Base-by-base conservation (phyloP, 1,139 yeast species). In the Sugiyamaella neomexicana region DNA sequence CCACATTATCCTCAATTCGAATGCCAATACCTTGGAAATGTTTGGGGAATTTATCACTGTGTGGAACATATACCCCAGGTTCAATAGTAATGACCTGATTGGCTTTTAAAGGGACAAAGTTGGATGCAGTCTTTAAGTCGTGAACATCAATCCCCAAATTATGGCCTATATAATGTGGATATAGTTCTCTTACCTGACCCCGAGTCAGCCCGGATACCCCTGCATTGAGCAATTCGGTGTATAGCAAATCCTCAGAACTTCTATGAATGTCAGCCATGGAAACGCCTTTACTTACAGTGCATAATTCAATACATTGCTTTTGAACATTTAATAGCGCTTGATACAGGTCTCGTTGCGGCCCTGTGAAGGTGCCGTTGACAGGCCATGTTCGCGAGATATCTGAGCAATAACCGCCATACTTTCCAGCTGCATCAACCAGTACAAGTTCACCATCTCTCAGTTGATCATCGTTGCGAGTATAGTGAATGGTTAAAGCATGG, bases 361-460 rank as follows among this genome's bases (percentile, higher is more conserved):
- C 81, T 1, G 86, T 72, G 68, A 93, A 95, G 50, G 81, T 81
- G 0, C 81, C 80, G 36, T 80, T 79, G 52, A 85, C 86, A 9
- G 99, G 99, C 98, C 99, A 95, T 0, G 98, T 86, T 60, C 99
- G 78, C 1, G 98, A 90, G 46, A 95, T 93, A 70, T 95, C 99
- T 1, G 98, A 85, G 67, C 96, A 86, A 70, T 95, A 95, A 0
- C 97, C 97, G 29, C 98, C 99, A 42, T 86, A 72, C 56, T 89
- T 80, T 5, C 98, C 99, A 0, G 96, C 96, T 2, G 99, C 99
- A 71, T 95, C 99, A 5, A 93, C 89, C 50, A 93, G 80, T 6
- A 91, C 97, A 76, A 90, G 72, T 59, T 93, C 98, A 60, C 85
- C 90, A 46, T 79, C 77, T 56, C 79, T 79, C 56, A 91, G 75